phyloP scores from a whole-genome alignment of 2,329 filamentous ascomycete species.

The Cercospora brassicicola region DNA sequence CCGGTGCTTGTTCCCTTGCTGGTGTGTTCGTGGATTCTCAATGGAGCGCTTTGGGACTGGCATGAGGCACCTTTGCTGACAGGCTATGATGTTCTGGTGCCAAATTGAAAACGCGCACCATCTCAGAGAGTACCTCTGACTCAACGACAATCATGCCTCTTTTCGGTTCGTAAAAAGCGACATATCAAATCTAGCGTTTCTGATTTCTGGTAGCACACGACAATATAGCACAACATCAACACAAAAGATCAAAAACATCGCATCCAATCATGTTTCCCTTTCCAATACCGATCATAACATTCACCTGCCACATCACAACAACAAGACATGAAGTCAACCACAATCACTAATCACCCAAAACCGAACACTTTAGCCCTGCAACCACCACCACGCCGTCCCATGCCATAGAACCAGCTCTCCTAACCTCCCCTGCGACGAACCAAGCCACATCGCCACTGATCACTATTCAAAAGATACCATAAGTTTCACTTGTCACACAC shows the following conservation, averaged over 20 bases:
- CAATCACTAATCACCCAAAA: neutral
- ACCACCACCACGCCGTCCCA: neutral
- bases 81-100: neutral
- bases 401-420: neutral
- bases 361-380: neutral
- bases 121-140: too few relatives aligned
- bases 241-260: neutral
- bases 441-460: neutral
- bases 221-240: neutral
- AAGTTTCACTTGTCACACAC: neutral
- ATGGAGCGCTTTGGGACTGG: neutral
- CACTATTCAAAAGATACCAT: neutral
- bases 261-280: too few relatives aligned
- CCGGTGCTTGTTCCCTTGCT: neutral
- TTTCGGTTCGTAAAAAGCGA: too few relatives aligned
- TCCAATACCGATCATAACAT: neutral
- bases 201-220: too few relatives aligned
- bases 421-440: neutral
- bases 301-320: neutral
- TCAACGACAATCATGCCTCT: too few relatives aligned
- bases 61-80: neutral
- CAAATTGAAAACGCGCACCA: neutral
- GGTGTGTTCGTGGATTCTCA: neutral
- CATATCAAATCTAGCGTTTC: too few relatives aligned
- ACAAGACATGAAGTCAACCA: neutral